Evolutionary conservation across 2,329 filamentous ascomycete genomes (phyloP), one percentile per base, ranked within the genome.

Genomic region (Trematosphaeria pertusa): DNA sequence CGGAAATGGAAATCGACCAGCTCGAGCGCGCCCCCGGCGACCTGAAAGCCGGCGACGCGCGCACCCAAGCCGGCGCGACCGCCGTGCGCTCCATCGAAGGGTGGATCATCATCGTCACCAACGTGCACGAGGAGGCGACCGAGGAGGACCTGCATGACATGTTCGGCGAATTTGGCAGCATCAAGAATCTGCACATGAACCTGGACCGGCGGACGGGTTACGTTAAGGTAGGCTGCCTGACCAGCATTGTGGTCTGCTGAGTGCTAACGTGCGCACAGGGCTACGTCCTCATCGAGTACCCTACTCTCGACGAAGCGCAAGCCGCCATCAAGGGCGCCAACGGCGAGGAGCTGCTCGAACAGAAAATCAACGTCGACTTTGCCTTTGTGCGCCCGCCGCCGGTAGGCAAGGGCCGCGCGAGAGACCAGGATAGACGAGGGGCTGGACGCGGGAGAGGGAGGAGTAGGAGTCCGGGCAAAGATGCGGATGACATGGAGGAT

Each of bases 51-150:
- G 76, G 78, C 61, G 84, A 87, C 65, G 87, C 90, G 80, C 84
- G 85, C 64, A 92, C 89, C 5, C 82, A 84, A 62, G 79, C 81
- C 28, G 87, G 88, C 68, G 89, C 89, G 44, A 90, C 86, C 1
- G 89, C 89, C 18, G 89, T 94, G 49, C 88, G 89, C 62, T 91
- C 87, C 44, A 92, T 94, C 66, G 89, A 94, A 74, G 89, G 90
- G 60, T 94, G 90, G 90, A 94, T 94, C 72, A 80, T 94, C 64
- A 85, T 91, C 54, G 89, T 89, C 57, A 92, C 89, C 41, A 94
- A 94, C 65, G 87, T 94, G 24, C 89, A 94, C 75, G 89, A 94
- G 69, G 89, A 94, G 72, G 88, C 89, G 38, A 88, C 87, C 60
- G 89, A 94, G 74, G 89, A 94, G 76, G 86, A 89, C 35, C 72